A percentile compares a stretch with the other conserved stretches of the same genome.
Conservation (phyloP, 495 filamentous ascomycete species). For the Talaromyces liani region DNA sequence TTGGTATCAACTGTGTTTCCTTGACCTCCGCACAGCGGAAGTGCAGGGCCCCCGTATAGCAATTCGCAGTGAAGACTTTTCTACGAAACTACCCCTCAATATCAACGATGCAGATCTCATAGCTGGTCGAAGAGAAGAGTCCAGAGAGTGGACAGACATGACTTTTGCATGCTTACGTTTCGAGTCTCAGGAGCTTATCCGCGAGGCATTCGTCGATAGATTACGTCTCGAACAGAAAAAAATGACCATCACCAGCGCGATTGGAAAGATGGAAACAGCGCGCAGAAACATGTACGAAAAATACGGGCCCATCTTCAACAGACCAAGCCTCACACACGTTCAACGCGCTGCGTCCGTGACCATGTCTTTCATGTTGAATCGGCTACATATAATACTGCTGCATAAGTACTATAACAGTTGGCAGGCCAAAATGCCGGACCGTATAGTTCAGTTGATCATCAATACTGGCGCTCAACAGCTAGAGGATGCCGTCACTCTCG, state of each 20-base stretch:
- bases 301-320: slow-evolving; percentile 53
- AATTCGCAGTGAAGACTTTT: slow-evolving; percentile 65
- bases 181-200: slow-evolving; percentile 66
- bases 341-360: slow-evolving; percentile 53
- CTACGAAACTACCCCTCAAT: slow-evolving; percentile 37
- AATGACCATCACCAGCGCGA: slow-evolving; percentile 23
- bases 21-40: slow-evolving; percentile 67
- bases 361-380: slow-evolving; percentile 52
- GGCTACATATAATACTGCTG: slow-evolving; percentile 57
- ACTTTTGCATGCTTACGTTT: slow-evolving; percentile 59
- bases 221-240: slow-evolving; percentile 51
- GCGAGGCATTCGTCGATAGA: slow-evolving; percentile 56
- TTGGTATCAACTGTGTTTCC: slow-evolving; percentile 69
- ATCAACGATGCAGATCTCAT: slow-evolving; percentile 55
- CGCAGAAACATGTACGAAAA: slow-evolving; percentile 48
- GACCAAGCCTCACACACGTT: slow-evolving; percentile 36
- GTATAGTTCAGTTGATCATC: slow-evolving; percentile 22
- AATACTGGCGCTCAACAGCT: slow-evolving; percentile 21
- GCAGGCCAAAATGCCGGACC: slow-evolving; percentile 17
- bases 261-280: slow-evolving; percentile 53
- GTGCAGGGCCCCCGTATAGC: slow-evolving; percentile 61
- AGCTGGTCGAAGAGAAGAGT: slow-evolving; percentile 30
- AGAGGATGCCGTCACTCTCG: slow-evolving; percentile 24
- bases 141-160: slow-evolving; percentile 52
- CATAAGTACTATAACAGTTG: slow-evolving; percentile 49